These are phyloP conservation scores for Litsea cubeba DNA, from an alignment of 164 flowering plant species.

Conservation along the genomic window DNA sequence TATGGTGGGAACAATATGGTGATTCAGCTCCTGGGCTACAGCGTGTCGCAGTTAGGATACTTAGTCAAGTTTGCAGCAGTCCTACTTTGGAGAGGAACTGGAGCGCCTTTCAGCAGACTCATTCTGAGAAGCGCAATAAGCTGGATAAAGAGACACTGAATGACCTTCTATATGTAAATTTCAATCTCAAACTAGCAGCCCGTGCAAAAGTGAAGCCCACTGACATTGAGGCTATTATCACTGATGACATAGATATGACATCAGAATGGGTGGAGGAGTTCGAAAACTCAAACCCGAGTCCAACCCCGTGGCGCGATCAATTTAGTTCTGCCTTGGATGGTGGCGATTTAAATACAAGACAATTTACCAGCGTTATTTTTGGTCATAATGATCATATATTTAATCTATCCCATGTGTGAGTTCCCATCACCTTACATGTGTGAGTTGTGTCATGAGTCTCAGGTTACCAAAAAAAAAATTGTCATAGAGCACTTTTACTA, in stretches of 20 bases:
- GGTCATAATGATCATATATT: slow-evolving; percentile 57
- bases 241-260: slow-evolving; percentile 90
- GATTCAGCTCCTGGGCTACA: slow-evolving; percentile 86
- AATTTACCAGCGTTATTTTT: slow-evolving; percentile 56
- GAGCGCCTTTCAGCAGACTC: slow-evolving; percentile 73
- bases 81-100: slow-evolving; percentile 65
- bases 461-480: too few relatives aligned
- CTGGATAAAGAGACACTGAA: slow-evolving; percentile 71
- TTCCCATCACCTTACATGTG: too few relatives aligned
- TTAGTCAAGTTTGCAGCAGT: slow-evolving; percentile 90
- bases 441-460: too few relatives aligned
- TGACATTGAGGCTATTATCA: slow-evolving; percentile 67
- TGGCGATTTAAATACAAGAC: slow-evolving; percentile 78
- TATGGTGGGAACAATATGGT: slow-evolving; percentile 95
- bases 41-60: slow-evolving; percentile 73
- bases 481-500: slow-evolving; percentile 47
- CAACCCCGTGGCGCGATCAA: slow-evolving; percentile 84
- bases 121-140: slow-evolving; percentile 82
- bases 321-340: slow-evolving; percentile 72
- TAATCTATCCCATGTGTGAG: slow-evolving; percentile 30
- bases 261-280: slow-evolving; percentile 95
- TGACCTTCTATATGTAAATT: slow-evolving; percentile 65
- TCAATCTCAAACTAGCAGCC: slow-evolving; percentile 71
- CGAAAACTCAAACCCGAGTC: slow-evolving; percentile 61
- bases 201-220: slow-evolving; percentile 35